Conservation (phyloP, 2,329 filamentous ascomycete species). For the Colletotrichum filicis region DNA sequence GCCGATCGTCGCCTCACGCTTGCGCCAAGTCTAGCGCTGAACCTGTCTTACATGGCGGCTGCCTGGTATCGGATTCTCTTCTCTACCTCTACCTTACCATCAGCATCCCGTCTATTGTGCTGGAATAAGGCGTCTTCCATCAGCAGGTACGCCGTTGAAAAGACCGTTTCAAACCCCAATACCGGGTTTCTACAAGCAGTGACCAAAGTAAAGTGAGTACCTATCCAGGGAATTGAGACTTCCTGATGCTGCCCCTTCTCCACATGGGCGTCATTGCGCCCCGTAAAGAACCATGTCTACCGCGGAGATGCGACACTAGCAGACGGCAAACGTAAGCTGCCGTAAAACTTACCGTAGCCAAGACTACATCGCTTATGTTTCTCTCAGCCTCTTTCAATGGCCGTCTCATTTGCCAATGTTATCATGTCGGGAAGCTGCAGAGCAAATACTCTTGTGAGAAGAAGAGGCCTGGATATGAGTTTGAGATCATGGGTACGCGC, state of each 20-base stretch:
- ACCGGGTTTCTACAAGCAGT: not conserved
- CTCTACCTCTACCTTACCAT: not conserved
- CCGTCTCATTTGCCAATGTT: not conserved
- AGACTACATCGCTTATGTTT: constrained; percentile 4
- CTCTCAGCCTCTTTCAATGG: not conserved
- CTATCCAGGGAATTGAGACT: not conserved
- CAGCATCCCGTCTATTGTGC: not conserved
- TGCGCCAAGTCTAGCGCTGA: not conserved
- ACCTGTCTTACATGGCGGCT: not conserved
- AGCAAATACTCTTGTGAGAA: not conserved
- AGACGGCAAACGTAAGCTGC: constrained; percentile 19
- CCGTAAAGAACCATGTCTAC: constrained; percentile 12
- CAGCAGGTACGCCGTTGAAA: not conserved
- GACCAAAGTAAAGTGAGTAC: not conserved
- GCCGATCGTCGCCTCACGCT: constrained; percentile 22
- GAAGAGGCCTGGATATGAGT: not conserved
- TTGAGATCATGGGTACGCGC: not conserved
- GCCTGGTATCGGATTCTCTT: not conserved
- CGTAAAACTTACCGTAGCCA: not conserved
- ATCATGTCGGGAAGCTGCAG: not conserved
- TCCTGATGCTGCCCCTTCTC: not conserved
- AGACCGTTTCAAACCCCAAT: not conserved
- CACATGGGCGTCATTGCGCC: constrained; percentile 27
- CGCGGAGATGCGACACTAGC: constrained; percentile 12
- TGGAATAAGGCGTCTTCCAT: not conserved